These are phyloP conservation scores for Ascochyta koolunga DNA, from an alignment of 2,329 filamentous ascomycete species.

Conservation along the genomic window DNA sequence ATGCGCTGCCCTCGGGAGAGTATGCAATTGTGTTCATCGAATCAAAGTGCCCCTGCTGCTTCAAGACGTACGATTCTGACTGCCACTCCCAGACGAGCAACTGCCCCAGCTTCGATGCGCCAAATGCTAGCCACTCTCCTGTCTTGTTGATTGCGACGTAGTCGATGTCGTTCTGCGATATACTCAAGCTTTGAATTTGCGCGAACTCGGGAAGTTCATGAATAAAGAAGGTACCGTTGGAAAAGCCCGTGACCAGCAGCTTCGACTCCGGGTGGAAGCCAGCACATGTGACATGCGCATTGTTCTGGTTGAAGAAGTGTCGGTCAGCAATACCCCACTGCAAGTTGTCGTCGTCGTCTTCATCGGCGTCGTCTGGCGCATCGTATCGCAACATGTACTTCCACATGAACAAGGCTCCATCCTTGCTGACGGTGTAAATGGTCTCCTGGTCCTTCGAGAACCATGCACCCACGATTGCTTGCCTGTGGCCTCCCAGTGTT, in stretches of 20 bases:
- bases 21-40: conserved; percentile 93
- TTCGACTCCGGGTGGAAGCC: conserved; percentile 85
- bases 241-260: conserved; percentile 95
- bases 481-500: conserved; percentile 86
- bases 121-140: conserved; percentile 97
- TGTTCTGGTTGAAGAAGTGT: conserved; percentile 93
- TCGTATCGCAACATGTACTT: conserved; percentile 72
- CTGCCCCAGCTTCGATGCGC: conserved; percentile 92
- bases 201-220: conserved; percentile 97
- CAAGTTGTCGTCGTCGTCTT: conserved; percentile 70
- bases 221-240: conserved; percentile 88
- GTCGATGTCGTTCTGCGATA: conserved; percentile 96
- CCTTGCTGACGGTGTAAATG: conserved; percentile 95
- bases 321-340: conserved; percentile 91
- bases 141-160: conserved; percentile 92
- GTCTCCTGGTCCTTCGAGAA: conserved; percentile 94
- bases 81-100: conserved; percentile 99
- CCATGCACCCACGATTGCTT: conserved; percentile 92
- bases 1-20: conserved; percentile 90
- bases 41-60: conserved; percentile 97
- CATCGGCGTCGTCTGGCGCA: conserved; percentile 58
- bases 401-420: conserved; percentile 96
- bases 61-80: conserved; percentile 97
- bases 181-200: conserved; percentile 89
- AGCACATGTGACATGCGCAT: conserved; percentile 86